These are phyloP conservation scores for Candida incommunis DNA, from an alignment of 805 yeast species.

Conservation along the genomic window DNA sequence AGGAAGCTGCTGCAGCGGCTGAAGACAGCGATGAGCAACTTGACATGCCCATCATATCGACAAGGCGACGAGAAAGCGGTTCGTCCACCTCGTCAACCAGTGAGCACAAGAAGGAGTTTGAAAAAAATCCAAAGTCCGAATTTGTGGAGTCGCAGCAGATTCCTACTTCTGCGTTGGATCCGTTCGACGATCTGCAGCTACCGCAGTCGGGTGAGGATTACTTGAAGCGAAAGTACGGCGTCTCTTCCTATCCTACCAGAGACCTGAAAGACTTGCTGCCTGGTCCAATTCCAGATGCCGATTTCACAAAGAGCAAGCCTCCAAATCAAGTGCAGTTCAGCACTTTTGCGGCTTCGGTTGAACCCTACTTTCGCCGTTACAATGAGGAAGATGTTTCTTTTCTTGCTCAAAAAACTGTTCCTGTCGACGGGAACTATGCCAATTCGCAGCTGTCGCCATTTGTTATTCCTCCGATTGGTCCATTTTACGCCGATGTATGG, in stretches of 20 bases:
- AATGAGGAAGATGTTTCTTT: conserved; percentile 72
- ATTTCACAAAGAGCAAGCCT: conserved; percentile 72
- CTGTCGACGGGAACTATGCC: conserved; percentile 18
- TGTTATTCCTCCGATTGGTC: conserved; percentile 75
- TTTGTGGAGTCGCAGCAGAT: conserved; percentile 58
- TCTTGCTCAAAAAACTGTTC: conserved; percentile 44
- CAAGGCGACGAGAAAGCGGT: neutral
- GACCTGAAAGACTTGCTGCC: conserved; percentile 69
- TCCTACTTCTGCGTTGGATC: conserved; percentile 53
- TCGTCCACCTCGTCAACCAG: neutral
- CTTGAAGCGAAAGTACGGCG: conserved; percentile 65
- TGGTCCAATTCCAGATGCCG: conserved; percentile 77
- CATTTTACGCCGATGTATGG: conserved; percentile 73
- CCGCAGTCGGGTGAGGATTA: conserved; percentile 63
- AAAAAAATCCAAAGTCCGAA: conserved; percentile 60
- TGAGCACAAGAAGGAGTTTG: conserved; percentile 18
- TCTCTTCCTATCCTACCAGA: conserved; percentile 73
- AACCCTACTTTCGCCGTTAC: conserved; percentile 67
- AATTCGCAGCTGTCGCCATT: conserved; percentile 38
- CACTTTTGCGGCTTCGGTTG: conserved; percentile 75
- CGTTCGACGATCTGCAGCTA: conserved; percentile 50
- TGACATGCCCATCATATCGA: neutral
- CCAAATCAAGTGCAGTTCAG: conserved; percentile 84
- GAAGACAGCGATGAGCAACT: neutral
- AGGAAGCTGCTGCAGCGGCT: neutral